Conservation (phyloP, 2,329 filamentous ascomycete species). For the Penicillium sp. region DNA sequence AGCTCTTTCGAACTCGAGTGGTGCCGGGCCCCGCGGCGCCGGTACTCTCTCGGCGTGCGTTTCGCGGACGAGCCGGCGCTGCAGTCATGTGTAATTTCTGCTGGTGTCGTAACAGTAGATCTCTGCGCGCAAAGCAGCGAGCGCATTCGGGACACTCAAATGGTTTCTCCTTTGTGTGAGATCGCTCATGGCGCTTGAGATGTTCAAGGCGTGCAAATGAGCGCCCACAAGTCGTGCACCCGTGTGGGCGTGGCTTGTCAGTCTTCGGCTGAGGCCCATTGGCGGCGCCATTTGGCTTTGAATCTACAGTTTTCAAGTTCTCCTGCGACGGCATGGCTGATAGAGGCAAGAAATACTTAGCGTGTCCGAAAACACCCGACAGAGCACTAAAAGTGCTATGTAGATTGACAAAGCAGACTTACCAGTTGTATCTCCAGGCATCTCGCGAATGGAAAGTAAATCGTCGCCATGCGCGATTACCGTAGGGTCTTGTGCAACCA, state of each 20-base stretch:
- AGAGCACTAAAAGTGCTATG: constrained; percentile 5
- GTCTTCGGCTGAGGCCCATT: constrained; percentile 82
- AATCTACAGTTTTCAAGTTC: constrained; percentile 27
- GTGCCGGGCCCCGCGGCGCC: constrained; percentile 61
- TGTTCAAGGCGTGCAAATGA: constrained; percentile 95
- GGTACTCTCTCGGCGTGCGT: constrained; percentile 78
- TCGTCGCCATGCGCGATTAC: constrained; percentile 34
- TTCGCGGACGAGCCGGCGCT: constrained; percentile 80
- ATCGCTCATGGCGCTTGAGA: constrained; percentile 92
- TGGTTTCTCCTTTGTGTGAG: constrained; percentile 98
- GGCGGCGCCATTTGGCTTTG: constrained; percentile 23
- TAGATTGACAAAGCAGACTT: constrained; percentile 18
- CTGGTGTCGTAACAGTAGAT: constrained; percentile 89
- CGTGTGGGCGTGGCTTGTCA: constrained; percentile 93
- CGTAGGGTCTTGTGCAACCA: constrained; percentile 34
- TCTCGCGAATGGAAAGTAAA: constrained; percentile 40
- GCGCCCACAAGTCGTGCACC: constrained; percentile 84
- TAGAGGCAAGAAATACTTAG: constrained; percentile 9
- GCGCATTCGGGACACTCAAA: constrained; percentile 96
- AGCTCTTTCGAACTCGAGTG: constrained; percentile 85
- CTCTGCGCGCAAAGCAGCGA: constrained; percentile 88
- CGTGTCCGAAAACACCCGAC: constrained; percentile 13
- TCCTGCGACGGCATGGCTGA: constrained; percentile 24
- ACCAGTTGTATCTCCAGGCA: constrained; percentile 36
- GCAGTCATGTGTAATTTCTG: constrained; percentile 96